Evolutionary conservation across 2,329 filamentous ascomycete genomes (phyloP).

Genomic region (Colletotrichum shisoi): DNA sequence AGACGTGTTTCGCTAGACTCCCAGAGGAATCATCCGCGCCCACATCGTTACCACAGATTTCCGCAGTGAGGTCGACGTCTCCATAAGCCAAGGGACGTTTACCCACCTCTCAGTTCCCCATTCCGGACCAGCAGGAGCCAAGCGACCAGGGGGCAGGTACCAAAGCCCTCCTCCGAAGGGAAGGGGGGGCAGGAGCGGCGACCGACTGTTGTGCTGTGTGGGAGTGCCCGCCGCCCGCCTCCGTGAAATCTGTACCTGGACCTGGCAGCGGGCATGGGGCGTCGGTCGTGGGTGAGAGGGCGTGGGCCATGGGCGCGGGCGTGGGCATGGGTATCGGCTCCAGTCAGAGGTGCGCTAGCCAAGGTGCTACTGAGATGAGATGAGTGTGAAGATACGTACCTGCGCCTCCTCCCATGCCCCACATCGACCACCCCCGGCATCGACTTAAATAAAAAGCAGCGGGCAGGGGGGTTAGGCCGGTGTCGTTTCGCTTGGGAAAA

Average conservation of each 20-base stretch:
- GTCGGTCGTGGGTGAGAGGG: background rate
- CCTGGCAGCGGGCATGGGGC: constrained; percentile 18
- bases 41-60: constrained; percentile 30
- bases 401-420: constrained; percentile 17
- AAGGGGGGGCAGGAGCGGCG: constrained; percentile 2
- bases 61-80: constrained; percentile 30
- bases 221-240: constrained; percentile 34
- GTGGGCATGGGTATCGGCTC: constrained; percentile 12
- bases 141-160: constrained; percentile 10
- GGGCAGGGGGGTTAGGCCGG: constrained; percentile 24
- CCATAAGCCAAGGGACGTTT: constrained; percentile 33
- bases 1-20: constrained; percentile 30
- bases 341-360: constrained; percentile 10
- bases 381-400: constrained; percentile 26
- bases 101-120: constrained; percentile 21
- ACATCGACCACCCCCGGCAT: constrained; percentile 27
- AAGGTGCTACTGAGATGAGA: constrained; percentile 33
- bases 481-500: constrained; percentile 35
- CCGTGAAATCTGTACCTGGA: constrained; percentile 28
- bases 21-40: constrained; percentile 25
- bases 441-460: constrained; percentile 31
- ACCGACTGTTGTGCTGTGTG: constrained; percentile 28
- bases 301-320: constrained; percentile 5
- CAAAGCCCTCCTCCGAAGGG: background rate
- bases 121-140: constrained; percentile 34